Evolutionary conservation across 139 green algal species (phyloP), one percentile per base, ranked within the genome.

Genomic region (Volvox africanus): DNA sequence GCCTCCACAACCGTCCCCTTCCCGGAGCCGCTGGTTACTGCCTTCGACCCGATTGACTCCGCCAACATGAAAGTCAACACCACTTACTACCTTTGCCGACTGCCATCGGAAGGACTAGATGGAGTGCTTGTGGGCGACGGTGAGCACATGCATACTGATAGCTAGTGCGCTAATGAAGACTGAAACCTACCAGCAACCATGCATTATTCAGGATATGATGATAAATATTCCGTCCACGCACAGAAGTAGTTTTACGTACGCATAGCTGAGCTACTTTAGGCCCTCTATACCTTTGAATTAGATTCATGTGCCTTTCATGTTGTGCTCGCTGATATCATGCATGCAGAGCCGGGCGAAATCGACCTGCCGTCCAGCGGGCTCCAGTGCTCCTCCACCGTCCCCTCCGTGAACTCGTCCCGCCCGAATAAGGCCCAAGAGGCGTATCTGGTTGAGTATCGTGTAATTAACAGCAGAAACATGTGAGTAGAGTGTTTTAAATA

Each of bases 391-490:
- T 24, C 16, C 0, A 33, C 67, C 44, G 44, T 55, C 21, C 28
- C 65, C 9, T 67, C 36, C 35, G 19, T 80, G 11, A 22, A 80
- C 83, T 19, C 14, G 33, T 68, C 67, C 28, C 65, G 21, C 14
- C 83, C 83, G 35, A 88, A 80, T 68, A 6, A 14, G 0, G 24
- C 20, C 2, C 35, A 68, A 26, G 65, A 88, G 65, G 61, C 18
- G 14, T 88, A 37, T 19, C 26, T 88, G 33, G 26, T 80, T 17
- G 36, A 37, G 65, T 67, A 80, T 36, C 5, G 65, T 28, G 83
- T 68, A 35, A 18, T n/a, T 2, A 88, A 88, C 83, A 88, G 83
- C 83, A 26, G 83, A 14, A 80, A 80, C 32, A 88, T 88, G 71
- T 79, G 71, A 79, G 26, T 44, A 2, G 11, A 24, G 16, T 5